These are phyloP conservation scores for Pezicula radicicola DNA, from an alignment of 2,329 filamentous ascomycete genomes.

Conservation along the genomic window DNA sequence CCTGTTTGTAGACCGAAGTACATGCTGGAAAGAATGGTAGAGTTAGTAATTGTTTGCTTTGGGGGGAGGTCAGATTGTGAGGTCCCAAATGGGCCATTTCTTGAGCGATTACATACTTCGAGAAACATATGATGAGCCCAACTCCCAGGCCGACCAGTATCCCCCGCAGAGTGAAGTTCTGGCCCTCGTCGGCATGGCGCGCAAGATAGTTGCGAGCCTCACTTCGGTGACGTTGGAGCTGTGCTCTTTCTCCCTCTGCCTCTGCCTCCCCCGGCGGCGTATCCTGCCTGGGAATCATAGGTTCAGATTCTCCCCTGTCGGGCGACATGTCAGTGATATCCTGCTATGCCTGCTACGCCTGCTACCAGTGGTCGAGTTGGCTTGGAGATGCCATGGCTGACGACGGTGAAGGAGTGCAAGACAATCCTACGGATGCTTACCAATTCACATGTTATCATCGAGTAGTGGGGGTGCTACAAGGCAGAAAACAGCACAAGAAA, in stretches of 20 bases:
- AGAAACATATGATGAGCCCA: slow-evolving; percentile 89
- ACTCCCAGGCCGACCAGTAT: slow-evolving; percentile 77
- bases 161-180: slow-evolving; percentile 82
- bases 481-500: too few species aligned
- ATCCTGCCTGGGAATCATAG: slow-evolving; percentile 4
- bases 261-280: too few species aligned
- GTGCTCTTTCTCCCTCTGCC: neutral
- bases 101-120: slow-evolving; percentile 48
- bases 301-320: slow-evolving; percentile 14
- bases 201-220: slow-evolving; percentile 25
- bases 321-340: slow-evolving; percentile 15
- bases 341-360: too few species aligned
- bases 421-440: too few species aligned
- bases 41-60: too few species aligned
- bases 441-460: too few species aligned
- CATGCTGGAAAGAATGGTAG: slow-evolving; percentile 43
- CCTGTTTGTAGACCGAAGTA: slow-evolving; percentile 95
- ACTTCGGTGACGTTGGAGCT: slow-evolving; percentile 19
- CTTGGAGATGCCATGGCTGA: too few species aligned
- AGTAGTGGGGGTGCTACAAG: too few species aligned
- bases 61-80: too few species aligned
- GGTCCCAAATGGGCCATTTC: too few species aligned
- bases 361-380: neutral
- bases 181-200: slow-evolving; percentile 31
- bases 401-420: too few species aligned